A percentile compares a stretch with the other conserved stretches of the same genome.
Conservation (phyloP, 495 filamentous ascomycete species). For the Talaromyces proteolyticus region DNA sequence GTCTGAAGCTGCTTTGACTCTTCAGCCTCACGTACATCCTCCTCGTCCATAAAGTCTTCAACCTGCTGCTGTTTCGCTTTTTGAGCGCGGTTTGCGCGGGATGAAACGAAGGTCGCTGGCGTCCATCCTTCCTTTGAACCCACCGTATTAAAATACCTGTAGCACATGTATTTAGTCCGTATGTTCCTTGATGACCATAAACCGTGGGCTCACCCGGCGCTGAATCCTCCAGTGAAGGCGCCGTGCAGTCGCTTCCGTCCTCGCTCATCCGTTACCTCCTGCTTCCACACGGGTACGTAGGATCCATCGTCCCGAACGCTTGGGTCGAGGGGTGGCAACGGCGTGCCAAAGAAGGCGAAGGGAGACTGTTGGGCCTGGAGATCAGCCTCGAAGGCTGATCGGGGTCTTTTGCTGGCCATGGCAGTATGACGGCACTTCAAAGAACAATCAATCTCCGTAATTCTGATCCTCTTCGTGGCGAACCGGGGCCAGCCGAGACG, state of each 20-base stretch:
- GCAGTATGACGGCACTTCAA: too few species aligned
- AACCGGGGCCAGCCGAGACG: too few species aligned
- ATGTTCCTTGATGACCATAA: slow-evolving; percentile 15
- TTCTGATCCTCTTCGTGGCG: too few species aligned
- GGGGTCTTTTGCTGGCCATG: slow-evolving; percentile 81
- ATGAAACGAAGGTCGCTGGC: slow-evolving; percentile 86
- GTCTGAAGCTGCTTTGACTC: slow-evolving; percentile 72
- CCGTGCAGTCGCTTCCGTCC: slow-evolving; percentile 90
- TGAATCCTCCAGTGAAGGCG: slow-evolving; percentile 94
- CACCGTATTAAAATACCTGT: slow-evolving; percentile 93
- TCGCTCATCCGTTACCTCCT: slow-evolving; percentile 91
- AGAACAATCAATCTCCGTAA: too few species aligned
- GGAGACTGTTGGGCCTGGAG: slow-evolving; percentile 67
- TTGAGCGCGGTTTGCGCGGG: slow-evolving; percentile 70
- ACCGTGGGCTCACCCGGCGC: slow-evolving; percentile 69
- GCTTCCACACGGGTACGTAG: slow-evolving; percentile 93
- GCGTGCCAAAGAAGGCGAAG: slow-evolving; percentile 79
- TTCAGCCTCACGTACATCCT: slow-evolving; percentile 83
- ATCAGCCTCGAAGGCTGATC: slow-evolving; percentile 73
- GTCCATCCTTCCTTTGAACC: slow-evolving; percentile 98
- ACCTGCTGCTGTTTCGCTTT: slow-evolving; percentile 60
- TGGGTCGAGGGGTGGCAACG: slow-evolving; percentile 74
- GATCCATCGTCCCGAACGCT: slow-evolving; percentile 85
- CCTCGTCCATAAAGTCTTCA: slow-evolving; percentile 98
- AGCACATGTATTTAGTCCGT: slow-evolving; percentile 21